Conservation (phyloP, 2,329 filamentous ascomycete genomes). For the Herpotrichia juniperi region DNA sequence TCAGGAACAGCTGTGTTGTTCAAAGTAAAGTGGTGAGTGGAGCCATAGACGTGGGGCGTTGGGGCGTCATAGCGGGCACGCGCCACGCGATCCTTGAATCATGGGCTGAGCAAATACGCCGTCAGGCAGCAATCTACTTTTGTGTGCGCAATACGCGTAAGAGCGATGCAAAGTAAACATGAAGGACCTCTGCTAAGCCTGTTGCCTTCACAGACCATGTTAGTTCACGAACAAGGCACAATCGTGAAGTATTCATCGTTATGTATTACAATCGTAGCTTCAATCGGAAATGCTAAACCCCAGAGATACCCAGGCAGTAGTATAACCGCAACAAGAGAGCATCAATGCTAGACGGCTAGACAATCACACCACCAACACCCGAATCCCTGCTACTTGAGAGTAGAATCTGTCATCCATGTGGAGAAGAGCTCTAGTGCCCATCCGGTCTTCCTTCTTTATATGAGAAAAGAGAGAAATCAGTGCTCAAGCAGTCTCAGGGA, state of each 20-base stretch:
- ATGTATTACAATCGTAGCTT: constrained; percentile 31
- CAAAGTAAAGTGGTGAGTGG: neutral
- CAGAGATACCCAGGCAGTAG: neutral
- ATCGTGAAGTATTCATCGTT: constrained; percentile 8
- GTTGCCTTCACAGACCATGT: neutral
- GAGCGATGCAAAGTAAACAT: neutral
- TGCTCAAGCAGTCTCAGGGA: constrained; percentile 79
- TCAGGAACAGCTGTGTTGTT: constrained; percentile 3
- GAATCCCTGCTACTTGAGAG: constrained; percentile 18
- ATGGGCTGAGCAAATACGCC: neutral
- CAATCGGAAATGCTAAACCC: constrained; percentile 7
- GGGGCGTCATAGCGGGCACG: constrained; percentile 4
- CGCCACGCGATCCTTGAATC: neutral
- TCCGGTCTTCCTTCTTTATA: neutral
- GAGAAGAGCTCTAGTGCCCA: neutral
- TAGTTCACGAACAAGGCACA: neutral
- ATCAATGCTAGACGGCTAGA: constrained; percentile 21
- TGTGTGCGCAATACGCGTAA: neutral
- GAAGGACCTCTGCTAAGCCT: constrained; percentile 1
- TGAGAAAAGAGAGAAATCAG: constrained; percentile 44
- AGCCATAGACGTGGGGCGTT: constrained; percentile 1
- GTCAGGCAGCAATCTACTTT: constrained; percentile 3
- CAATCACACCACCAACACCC: constrained; percentile 15
- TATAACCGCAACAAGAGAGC: constrained; percentile 29
- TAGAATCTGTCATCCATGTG: neutral